Conservation (phyloP, 2,329 filamentous ascomycete genomes). For the Neoascochyta sp. region DNA sequence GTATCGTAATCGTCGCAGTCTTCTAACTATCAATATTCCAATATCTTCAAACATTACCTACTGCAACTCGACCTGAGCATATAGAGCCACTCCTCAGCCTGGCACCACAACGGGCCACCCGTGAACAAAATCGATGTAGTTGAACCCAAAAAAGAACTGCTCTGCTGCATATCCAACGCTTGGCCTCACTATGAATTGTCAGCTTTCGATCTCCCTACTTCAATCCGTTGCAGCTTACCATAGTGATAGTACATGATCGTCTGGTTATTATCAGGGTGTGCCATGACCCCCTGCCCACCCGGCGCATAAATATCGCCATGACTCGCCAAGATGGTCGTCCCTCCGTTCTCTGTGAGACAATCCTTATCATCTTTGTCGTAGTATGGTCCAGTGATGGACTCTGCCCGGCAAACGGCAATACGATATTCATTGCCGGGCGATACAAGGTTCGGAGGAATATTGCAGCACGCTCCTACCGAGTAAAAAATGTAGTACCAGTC, state of each 20-base stretch:
- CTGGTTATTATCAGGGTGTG: constrained; percentile 11
- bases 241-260: constrained; percentile 34
- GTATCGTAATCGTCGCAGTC: background rate
- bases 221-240: constrained; percentile 10
- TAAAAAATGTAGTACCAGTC: constrained; percentile 61
- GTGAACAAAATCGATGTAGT: constrained; percentile 26
- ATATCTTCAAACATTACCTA: too few species aligned
- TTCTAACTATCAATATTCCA: too few species aligned
- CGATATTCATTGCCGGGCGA: constrained; percentile 58
- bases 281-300: constrained; percentile 30
- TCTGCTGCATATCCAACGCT: constrained; percentile 22
- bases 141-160: constrained; percentile 30
- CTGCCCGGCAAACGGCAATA: constrained; percentile 59
- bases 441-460: constrained; percentile 48
- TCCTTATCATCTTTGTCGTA: constrained; percentile 24
- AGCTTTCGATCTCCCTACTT: constrained; percentile 1
- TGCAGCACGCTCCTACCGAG: constrained; percentile 58
- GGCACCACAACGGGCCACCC: constrained; percentile 29
- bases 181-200: constrained; percentile 14
- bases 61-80: too few species aligned
- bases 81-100: background rate
- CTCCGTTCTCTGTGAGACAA: constrained; percentile 52
- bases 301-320: constrained; percentile 46
- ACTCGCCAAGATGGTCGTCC: constrained; percentile 56
- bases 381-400: constrained; percentile 50